Conservation (phyloP, 371 early-diverging fungal genomes). For the Haplosporangium sp. region DNA sequence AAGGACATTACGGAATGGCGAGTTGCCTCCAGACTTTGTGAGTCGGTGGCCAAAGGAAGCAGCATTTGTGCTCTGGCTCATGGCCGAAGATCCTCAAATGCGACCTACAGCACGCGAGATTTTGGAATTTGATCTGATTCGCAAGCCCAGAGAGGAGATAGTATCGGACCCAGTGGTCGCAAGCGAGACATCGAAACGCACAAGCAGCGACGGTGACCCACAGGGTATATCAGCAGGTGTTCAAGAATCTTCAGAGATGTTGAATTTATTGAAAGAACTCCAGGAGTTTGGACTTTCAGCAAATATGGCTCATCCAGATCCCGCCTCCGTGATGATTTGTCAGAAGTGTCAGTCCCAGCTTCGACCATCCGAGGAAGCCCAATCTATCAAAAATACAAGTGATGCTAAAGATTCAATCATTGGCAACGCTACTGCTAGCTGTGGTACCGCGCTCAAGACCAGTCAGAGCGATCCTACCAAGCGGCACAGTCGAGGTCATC, state of each 20-base stretch:
- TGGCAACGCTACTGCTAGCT: no score
- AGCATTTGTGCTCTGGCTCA: conserved; percentile 80
- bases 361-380: not conserved
- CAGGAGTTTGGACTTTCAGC: conserved; percentile 6
- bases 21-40: conserved; percentile 81
- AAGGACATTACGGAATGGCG: conserved; percentile 68
- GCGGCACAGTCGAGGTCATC: conserved; percentile 12
- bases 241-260: no score
- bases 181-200: no score
- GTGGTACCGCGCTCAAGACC: no score
- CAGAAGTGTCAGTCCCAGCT: conserved; percentile 32
- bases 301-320: not conserved
- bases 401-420: not conserved
- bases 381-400: not conserved
- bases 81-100: conserved; percentile 75
- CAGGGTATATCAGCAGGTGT: no score
- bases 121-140: conserved; percentile 70
- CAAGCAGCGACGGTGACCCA: no score
- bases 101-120: conserved; percentile 83
- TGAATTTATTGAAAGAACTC: not conserved
- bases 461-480: not conserved
- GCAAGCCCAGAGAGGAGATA: conserved; percentile 32
- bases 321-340: conserved; percentile 9
- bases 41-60: conserved; percentile 83
- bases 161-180: not conserved